A percentile compares a stretch with the other conserved stretches of the same genome.
Conservation (phyloP, 2,329 filamentous ascomycete species). For the Aspergillus sp. region DNA sequence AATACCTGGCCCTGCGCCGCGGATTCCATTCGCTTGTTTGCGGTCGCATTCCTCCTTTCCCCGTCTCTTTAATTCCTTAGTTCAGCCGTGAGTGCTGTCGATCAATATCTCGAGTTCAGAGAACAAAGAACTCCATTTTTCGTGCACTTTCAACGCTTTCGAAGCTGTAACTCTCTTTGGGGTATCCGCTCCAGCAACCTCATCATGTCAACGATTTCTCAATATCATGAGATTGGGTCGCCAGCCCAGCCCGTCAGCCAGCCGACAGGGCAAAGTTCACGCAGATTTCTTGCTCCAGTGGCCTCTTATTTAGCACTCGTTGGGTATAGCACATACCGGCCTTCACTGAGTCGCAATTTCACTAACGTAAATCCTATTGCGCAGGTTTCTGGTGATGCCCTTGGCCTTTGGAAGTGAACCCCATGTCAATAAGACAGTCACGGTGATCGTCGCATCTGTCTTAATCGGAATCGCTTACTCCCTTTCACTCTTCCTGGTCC, state of each 20-base stretch:
- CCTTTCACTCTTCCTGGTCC: constrained; percentile 26
- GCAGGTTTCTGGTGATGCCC: constrained; percentile 32
- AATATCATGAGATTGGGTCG: constrained; percentile 16
- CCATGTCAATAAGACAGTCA: constrained; percentile 23
- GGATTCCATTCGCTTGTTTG: background rate
- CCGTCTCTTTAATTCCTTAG: background rate
- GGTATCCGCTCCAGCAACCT: background rate
- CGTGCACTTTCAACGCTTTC: background rate
- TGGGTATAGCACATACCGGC: constrained; percentile 23
- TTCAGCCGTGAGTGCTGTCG: background rate
- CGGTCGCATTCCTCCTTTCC: background rate
- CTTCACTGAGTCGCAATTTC: background rate
- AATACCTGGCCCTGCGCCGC: background rate
- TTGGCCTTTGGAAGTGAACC: constrained; percentile 26
- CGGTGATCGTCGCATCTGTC: constrained; percentile 26
- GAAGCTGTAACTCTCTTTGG: background rate
- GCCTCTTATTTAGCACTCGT: constrained; percentile 29
- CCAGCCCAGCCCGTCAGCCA: constrained; percentile 10
- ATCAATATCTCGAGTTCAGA: background rate
- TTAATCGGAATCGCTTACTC: constrained; percentile 29
- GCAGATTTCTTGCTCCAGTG: constrained; percentile 26
- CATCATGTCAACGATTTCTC: constrained; percentile 3
- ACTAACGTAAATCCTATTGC: background rate
- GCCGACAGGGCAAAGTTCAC: constrained; percentile 13
- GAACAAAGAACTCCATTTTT: background rate